Evolutionary conservation across 2,329 filamentous ascomycete genomes (phyloP).

Genomic region (Zymoseptoria tritici): DNA sequence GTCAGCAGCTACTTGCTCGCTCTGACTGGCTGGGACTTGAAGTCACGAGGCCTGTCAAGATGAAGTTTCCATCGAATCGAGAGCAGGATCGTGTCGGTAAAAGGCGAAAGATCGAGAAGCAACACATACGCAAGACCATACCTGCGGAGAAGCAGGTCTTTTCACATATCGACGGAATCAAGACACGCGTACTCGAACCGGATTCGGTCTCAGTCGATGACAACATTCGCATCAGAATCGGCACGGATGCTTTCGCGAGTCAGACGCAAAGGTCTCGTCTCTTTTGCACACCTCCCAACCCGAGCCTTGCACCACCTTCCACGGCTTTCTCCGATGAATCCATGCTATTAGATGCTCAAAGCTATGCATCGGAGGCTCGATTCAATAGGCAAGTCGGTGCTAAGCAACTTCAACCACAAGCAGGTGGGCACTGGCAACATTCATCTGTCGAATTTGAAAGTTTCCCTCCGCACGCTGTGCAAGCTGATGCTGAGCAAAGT

Average conservation of each 20-base stretch:
- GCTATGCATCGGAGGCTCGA: slow-evolving; percentile 12
- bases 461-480: neutral
- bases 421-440: neutral
- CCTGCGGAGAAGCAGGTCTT: slow-evolving; percentile 4
- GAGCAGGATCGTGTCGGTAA: slow-evolving; percentile 24
- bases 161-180: neutral
- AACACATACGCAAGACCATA: slow-evolving; percentile 3
- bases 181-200: neutral
- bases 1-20: slow-evolving; percentile 21
- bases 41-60: slow-evolving; percentile 18
- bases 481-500: neutral
- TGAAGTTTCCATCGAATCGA: slow-evolving; percentile 16
- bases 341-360: slow-evolving; percentile 26
- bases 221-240: slow-evolving; percentile 25
- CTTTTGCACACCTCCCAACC: slow-evolving; percentile 10
- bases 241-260: slow-evolving; percentile 26
- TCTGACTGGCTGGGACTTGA: slow-evolving; percentile 28
- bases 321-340: slow-evolving; percentile 25
- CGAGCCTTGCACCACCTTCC: slow-evolving; percentile 20
- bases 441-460: neutral
- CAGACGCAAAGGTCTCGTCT: slow-evolving; percentile 18
- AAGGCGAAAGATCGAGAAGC: slow-evolving; percentile 21
- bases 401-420: neutral
- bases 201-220: slow-evolving; percentile 10
- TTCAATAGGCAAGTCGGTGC: neutral